A percentile compares a stretch with the other conserved stretches of the same genome.
phyloP scores from a whole-genome alignment of 257 asterid species.

The Avicennia marina region DNA sequence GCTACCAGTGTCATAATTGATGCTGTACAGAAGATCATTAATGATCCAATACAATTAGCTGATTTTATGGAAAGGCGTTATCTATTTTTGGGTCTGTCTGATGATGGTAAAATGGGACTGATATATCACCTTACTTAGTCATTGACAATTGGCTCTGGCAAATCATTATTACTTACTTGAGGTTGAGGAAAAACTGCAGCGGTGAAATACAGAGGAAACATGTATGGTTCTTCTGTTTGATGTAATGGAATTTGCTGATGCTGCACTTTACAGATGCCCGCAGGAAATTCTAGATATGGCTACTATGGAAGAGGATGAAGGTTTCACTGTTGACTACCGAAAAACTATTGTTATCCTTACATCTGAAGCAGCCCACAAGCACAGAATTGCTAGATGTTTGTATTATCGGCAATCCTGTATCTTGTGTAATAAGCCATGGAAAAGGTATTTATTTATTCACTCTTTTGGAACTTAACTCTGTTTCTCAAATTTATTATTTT shows the following conservation, averaged over 20 bases:
- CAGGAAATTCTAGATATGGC: neutral
- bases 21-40: neutral
- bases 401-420: neutral
- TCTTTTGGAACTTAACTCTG: no score
- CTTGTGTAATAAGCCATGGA: neutral
- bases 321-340: neutral
- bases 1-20: neutral
- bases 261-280: neutral
- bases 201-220: neutral
- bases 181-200: no score
- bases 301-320: neutral
- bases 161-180: no score
- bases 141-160: no score
- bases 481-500: neutral
- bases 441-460: neutral
- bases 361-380: neutral
- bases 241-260: neutral
- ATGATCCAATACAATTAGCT: no score
- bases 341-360: neutral
- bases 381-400: neutral
- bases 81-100: no score
- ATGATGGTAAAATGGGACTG: no score
- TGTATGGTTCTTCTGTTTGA: neutral
- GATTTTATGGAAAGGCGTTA: no score
- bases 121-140: no score